phyloP scores from a whole-genome alignment of 83 land plant genomes.

The Diphasiastrum complanatum region DNA sequence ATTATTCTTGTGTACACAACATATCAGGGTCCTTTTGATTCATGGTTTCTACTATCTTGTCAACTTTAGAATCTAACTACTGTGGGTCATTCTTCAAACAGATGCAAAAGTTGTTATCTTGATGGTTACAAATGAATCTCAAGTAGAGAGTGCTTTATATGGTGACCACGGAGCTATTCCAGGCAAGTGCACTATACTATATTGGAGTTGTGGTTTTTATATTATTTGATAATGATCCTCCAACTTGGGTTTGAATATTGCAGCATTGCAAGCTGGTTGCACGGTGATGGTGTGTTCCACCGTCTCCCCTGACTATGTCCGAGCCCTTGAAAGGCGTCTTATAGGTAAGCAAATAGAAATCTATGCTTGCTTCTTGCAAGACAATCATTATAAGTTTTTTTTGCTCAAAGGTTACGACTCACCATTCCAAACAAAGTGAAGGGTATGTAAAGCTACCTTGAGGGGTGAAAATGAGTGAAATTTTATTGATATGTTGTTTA shows the following conservation, averaged over 20 bases:
- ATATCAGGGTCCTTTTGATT: background rate
- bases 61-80: no score
- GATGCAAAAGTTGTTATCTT: constrained; percentile 70
- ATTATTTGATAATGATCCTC: no score
- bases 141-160: constrained; percentile 73
- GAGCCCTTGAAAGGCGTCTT: constrained; percentile 50
- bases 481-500: constrained; percentile 4
- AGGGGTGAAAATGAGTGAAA: background rate
- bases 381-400: background rate
- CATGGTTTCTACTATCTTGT: no score
- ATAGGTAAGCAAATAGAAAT: constrained; percentile 32
- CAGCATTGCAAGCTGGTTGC: constrained; percentile 73
- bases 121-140: constrained; percentile 93
- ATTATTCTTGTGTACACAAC: background rate
- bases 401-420: no score
- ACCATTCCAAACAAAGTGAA: no score
- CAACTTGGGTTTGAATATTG: constrained; percentile 13
- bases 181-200: constrained; percentile 49
- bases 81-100: no score
- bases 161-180: constrained; percentile 70
- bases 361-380: background rate
- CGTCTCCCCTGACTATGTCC: constrained; percentile 73
- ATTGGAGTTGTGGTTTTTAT: no score
- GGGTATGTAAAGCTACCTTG: no score
- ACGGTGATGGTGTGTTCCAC: constrained; percentile 75